phyloP scores from a whole-genome alignment of 805 yeast species.

The Metschnikowia koreensis region DNA sequence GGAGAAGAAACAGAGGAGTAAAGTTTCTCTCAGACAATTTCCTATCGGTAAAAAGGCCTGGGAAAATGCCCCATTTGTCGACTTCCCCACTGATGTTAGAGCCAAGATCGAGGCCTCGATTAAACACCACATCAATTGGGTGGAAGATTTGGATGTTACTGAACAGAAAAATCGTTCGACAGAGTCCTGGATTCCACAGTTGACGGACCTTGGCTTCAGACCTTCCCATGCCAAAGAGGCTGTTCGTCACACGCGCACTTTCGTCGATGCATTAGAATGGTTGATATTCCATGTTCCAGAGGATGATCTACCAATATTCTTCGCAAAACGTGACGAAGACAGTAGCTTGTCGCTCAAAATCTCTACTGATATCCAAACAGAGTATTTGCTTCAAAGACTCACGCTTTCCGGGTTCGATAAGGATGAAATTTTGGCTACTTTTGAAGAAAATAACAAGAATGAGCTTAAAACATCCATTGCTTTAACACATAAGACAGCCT shows the following conservation, averaged over 20 bases:
- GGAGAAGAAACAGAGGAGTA: neutral
- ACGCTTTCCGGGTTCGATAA: slow-evolving; percentile 67
- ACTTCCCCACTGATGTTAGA: slow-evolving; percentile 63
- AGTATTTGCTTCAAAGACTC: slow-evolving; percentile 57
- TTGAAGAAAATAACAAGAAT: slow-evolving; percentile 41
- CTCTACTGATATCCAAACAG: slow-evolving; percentile 52
- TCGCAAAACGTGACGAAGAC: slow-evolving; percentile 56
- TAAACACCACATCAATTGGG: slow-evolving; percentile 58
- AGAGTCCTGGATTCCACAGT: slow-evolving; percentile 14
- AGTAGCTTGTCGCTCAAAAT: slow-evolving; percentile 56
- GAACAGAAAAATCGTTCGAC: neutral
- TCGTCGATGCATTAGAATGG: slow-evolving; percentile 66
- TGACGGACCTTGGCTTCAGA: slow-evolving; percentile 55
- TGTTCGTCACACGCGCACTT: slow-evolving; percentile 49
- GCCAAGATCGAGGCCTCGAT: slow-evolving; percentile 61
- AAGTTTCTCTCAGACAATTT: slow-evolving; percentile 4
- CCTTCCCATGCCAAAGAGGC: slow-evolving; percentile 70
- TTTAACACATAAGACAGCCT: slow-evolving; percentile 37
- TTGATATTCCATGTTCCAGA: slow-evolving; percentile 87
- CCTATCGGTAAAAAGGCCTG: slow-evolving; percentile 57
- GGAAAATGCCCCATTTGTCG: slow-evolving; percentile 69
- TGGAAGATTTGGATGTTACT: slow-evolving; percentile 17
- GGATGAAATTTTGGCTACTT: slow-evolving; percentile 54
- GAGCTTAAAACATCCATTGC: slow-evolving; percentile 52
- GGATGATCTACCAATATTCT: slow-evolving; percentile 78